Base-by-base conservation (phyloP, 1,284 basidiomycete species). In the Fomitopsis pinicola region DNA sequence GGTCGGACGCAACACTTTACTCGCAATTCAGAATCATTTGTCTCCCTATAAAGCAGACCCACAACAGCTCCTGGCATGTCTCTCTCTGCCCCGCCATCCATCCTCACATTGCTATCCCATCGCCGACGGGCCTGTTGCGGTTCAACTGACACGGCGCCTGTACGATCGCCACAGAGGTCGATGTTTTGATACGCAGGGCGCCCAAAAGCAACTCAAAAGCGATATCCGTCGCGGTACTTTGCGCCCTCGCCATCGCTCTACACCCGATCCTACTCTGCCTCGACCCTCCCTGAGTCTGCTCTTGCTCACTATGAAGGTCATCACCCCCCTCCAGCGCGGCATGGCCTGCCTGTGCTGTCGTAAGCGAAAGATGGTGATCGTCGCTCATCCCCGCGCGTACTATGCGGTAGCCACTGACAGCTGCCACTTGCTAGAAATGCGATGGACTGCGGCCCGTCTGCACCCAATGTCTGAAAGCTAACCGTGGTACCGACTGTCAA, bases 311-410 rank as follows among this genome's bases (percentile, higher is more conserved):
- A 72, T 73, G 71, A 73, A 72, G 64, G 63, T 67, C 35, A 63
- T 67, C 17, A 69, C 72, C 42, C 76, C 80, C 46, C 75, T 86
- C 15, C 81, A 82, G 69, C 78, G 84, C 66, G 84, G 84, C 57
- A 79, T 81, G 57, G 84, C 84, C 14, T 86, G 84, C 69, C 74
- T 85, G 19, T 81, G 79, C 63, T 86, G 84, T 70, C 84, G 85
- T 64, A 82, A 84, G 70, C 76, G 84, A 57, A 87, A 87, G 70
- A 76, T 87, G 72, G 85, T 85, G 66, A 68, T 82, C 73, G 15
- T 30, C 22, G 42, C 5, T 38, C 15, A 15, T 17, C 7, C 22
- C 14, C 36, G 57, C 8, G 26, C 55, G 53, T 42, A n/a, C n/a
- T n/a, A 63, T 63, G 46, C 63, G 50, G 2, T 19, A 57, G 22